Evolutionary conservation across 192 early-diverging fungal genomes (phyloP).

Genomic region (Obelidium mucronatum): DNA sequence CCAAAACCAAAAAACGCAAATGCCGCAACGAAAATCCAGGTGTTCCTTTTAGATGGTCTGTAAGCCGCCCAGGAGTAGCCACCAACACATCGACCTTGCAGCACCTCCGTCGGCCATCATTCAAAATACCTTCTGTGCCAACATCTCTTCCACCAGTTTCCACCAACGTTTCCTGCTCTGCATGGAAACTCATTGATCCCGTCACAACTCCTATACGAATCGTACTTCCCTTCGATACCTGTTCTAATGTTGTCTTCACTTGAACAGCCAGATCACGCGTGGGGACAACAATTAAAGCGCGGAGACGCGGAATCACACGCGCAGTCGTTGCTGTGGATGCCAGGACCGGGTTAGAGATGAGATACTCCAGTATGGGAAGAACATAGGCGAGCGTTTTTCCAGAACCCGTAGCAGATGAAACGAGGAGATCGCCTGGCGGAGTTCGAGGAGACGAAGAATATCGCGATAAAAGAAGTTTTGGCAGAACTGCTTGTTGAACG

Average conservation of each 20-base stretch:
- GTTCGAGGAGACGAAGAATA: constrained; percentile 70
- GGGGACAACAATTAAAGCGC: constrained; percentile 90
- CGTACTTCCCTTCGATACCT: constrained; percentile 76
- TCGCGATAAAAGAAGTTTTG: constrained; percentile 74
- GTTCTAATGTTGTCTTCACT: constrained; percentile 86
- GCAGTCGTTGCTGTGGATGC: constrained; percentile 29
- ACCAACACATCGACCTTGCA: constrained; percentile 88
- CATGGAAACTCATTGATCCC: constrained; percentile 78
- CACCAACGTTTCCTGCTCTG: constrained; percentile 65
- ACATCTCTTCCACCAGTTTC: constrained; percentile 22
- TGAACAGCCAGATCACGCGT: constrained; percentile 92
- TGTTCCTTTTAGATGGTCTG: constrained; percentile 88
- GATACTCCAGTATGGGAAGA: constrained; percentile 87
- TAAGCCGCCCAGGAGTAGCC: constrained; percentile 93
- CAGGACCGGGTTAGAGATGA: constrained; percentile 36
- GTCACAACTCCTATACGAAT: constrained; percentile 77
- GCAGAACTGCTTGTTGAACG: constrained; percentile 87
- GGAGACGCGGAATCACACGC: constrained; percentile 79
- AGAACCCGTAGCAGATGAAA: constrained; percentile 94
- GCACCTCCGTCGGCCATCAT: constrained; percentile 53
- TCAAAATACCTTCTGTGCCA: constrained; percentile 12
- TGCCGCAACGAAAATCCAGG: constrained; percentile 90
- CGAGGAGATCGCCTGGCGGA: constrained; percentile 87
- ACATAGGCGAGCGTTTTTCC: constrained; percentile 98
- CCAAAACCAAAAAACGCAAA: constrained; percentile 90